A percentile compares a stretch with the other conserved stretches of the same genome.
phyloP scores from a whole-genome alignment of 768 basidiomycete genomes.

The Russula foetens region DNA sequence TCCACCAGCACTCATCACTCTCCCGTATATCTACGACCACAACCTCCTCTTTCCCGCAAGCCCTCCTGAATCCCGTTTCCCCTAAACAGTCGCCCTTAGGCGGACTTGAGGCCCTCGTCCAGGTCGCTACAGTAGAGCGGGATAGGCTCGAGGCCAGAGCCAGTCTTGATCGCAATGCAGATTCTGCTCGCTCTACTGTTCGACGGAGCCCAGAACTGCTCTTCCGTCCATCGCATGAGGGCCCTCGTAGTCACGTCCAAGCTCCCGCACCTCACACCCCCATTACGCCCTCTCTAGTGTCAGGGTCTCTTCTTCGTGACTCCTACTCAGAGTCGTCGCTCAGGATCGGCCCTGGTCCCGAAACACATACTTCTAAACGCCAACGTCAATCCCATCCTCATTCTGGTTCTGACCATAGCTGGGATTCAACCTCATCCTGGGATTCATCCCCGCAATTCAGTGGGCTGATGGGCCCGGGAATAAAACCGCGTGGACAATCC shows the following conservation, averaged over 20 bases:
- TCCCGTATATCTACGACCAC: conserved; percentile 10
- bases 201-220: conserved; percentile 5
- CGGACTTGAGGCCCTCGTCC: conserved; percentile 59
- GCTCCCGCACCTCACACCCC: conserved; percentile 7
- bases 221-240: conserved; percentile 1
- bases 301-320: conserved; percentile 6
- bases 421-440: conserved; percentile 2
- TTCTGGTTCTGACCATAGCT: conserved; percentile 7
- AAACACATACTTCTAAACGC: conserved; percentile 5
- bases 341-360: conserved; percentile 3
- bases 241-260: conserved; percentile 1
- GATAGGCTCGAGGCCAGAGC: conserved; percentile 36
- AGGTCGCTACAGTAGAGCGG: conserved; percentile 62
- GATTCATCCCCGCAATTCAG: conserved; percentile 6
- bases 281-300: conserved; percentile 1
- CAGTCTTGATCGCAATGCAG: background rate
- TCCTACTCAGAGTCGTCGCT: conserved; percentile 15
- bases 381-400: conserved; percentile 8
- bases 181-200: background rate
- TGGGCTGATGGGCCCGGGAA: conserved; percentile 9
- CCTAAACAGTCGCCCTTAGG: conserved; percentile 23
- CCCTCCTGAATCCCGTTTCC: conserved; percentile 21
- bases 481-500: conserved; percentile 10
- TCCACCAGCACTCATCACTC: conserved; percentile 2
- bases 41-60: conserved; percentile 18